A percentile compares a stretch with the other conserved stretches of the same genome.
phyloP scores from a whole-genome alignment of 2,329 filamentous ascomycete genomes.

The Ophiostoma novo-ulmi region DNA sequence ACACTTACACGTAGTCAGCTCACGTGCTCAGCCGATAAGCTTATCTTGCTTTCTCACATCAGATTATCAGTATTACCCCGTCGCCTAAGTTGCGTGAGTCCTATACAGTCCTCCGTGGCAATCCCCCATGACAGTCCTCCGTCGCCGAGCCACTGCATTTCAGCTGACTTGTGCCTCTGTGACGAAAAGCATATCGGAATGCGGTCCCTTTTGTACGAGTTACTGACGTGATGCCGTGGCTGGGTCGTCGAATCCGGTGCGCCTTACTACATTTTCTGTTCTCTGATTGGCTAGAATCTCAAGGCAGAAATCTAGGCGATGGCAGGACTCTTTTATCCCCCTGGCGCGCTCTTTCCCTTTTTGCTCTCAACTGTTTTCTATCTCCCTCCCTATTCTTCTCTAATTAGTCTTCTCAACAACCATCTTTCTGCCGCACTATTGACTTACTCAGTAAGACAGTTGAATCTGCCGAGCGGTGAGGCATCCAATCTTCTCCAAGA shows the following conservation, averaged over 20 bases:
- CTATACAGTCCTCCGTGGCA: background rate
- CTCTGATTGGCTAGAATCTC: background rate
- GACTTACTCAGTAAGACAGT: background rate
- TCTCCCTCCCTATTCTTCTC: background rate
- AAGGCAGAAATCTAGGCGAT: background rate
- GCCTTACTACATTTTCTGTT: background rate
- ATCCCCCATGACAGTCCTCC: background rate
- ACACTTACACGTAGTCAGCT: background rate
- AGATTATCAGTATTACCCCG: background rate
- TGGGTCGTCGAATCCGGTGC: background rate
- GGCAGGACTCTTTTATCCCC: background rate
- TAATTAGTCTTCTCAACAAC: background rate
- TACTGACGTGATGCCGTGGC: background rate
- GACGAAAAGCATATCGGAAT: background rate
- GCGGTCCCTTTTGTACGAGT: background rate
- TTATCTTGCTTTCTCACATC: background rate
- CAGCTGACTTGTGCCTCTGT: background rate
- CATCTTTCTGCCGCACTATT: background rate
- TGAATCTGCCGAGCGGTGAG: background rate
- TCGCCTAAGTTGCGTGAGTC: constrained; percentile 1
- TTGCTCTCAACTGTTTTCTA: background rate
- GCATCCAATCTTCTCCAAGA: background rate
- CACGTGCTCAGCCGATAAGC: constrained; percentile 3
- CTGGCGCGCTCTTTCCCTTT: background rate
- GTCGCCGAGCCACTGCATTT: constrained; percentile 2